Evolutionary conservation across 176 grass and related monocot species (phyloP), one percentile per base, ranked within the genome.

Genomic region (Areca catechu): DNA sequence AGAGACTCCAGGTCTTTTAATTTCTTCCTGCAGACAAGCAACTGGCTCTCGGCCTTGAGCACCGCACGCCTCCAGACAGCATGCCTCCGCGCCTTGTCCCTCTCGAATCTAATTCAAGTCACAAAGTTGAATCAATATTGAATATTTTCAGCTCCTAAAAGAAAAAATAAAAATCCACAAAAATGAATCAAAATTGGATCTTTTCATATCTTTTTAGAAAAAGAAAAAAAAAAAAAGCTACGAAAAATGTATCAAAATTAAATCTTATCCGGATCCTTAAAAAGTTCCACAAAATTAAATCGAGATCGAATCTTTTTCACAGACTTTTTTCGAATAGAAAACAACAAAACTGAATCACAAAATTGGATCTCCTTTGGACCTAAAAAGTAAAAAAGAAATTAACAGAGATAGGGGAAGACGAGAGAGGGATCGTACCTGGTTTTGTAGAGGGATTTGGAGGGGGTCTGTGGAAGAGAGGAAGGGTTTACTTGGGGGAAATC

Each of bases 361-460:
- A 10, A 56, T 54, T 49, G 12, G 1, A 74, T 23, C 22, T 69
- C 22, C 19, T 5, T 17, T 22, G 22, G 2, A 16, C 4, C 47
- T 50, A 59, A 50, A 3, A 60, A 58, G 16, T 4, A 14, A 61
- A 54, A 24, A 52, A 16, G 61, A 22, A 7, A 20, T 37, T 47
- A 16, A 20, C 23, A 24, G 0, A 12, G 15, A 54, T 7, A 54
- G 15, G 21, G 59, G 20, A 0, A 19, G 25, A 10, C 23, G 51
- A 28, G 14, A 19, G 48, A 4, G 9, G 23, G 34, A 43, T 12
- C 22, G 54, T 67, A 88, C 93, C 84, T 91, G 34, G 59, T 78
- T 62, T 74, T 84, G 76, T 98, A 98, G 48, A 85, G 50, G 54
- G 87, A 77, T 81, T 85, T 97, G 49, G 80, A 82, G 55, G 85